These are phyloP conservation scores for Fusarium sp. DNA, from an alignment of 2,329 filamentous ascomycete species.

Conservation along the genomic window DNA sequence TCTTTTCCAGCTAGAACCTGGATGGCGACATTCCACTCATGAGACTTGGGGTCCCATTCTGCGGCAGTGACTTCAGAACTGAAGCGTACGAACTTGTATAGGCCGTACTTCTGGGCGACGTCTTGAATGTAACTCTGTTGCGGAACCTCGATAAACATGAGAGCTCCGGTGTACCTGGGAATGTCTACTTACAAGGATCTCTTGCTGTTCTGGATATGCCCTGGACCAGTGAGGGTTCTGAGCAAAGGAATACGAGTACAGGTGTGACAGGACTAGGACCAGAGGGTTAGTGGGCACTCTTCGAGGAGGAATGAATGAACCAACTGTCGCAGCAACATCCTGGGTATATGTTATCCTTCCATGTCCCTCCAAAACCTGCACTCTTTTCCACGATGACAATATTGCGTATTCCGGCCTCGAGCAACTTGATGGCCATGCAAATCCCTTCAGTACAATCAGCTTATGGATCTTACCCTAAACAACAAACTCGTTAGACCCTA, in stretches of 20 bases:
- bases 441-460: accelerated
- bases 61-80: background rate
- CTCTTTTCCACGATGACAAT: background rate
- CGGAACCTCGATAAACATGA: accelerated
- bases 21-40: background rate
- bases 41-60: accelerated
- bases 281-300: accelerated
- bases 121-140: background rate
- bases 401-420: background rate
- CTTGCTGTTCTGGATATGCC: background rate
- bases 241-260: background rate
- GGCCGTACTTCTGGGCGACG: background rate
- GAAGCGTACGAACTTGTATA: background rate
- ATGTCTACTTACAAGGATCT: background rate
- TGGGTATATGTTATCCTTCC: background rate
- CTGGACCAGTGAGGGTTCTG: background rate
- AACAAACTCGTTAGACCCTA: accelerated
- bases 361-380: background rate
- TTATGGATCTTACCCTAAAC: accelerated
- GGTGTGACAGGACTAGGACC: accelerated
- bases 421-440: background rate
- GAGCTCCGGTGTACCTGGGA: accelerated
- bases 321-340: background rate
- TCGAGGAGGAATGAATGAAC: background rate
- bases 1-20: background rate